Evolutionary conservation across 495 filamentous ascomycete species (phyloP), one percentile per base, ranked within the genome.

Genomic region (Extremus antarcticus): DNA sequence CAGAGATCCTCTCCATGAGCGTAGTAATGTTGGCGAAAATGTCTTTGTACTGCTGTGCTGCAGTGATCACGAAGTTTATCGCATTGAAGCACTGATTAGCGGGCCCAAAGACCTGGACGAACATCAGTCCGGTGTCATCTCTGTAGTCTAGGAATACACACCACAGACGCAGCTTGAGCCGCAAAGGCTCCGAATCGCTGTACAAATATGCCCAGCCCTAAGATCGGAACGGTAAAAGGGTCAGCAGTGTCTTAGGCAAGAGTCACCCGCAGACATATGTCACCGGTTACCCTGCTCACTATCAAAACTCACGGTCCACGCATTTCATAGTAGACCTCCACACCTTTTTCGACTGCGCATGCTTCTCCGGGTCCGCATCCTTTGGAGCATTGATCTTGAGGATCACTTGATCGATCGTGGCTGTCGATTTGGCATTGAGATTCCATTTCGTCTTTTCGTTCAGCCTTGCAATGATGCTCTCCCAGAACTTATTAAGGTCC

Each of bases 401-500:
- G 7, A 45, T 45, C 41, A 45, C 41, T 21, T 45, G 41, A 17
- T 45, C 41, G 17, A 45, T 21, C 8, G 41, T 9, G 16, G 15
- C 41, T 45, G 41, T n/a, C 15, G 15, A 17, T 17, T 17, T 45
- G 7, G 15, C 41, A 21, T 45, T 21, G 16, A 45, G 41, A 17
- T 45, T 45, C 41, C 41, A 45, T 45, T 45, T 21, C 16, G 41
- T 45, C n/a, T 45, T 45, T 21, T 45, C 19, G n/a, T 45, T 45
- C 7, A 45, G 15, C 7, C 41, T 7, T 45, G 41, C 41, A 45
- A 45, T 45, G 41, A 45, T 17, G n/a, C 7, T 45, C 7, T n/a
- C 7, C 41, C 41, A 45, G 41, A 17, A 7, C n/a, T 45, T n/a
- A 7, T 7, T 7, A 17, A 45, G 41, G 19, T 45, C 41, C 19